Evolutionary conservation across 2,329 filamentous ascomycete species (phyloP).

Genomic region (Massarina eburnea): DNA sequence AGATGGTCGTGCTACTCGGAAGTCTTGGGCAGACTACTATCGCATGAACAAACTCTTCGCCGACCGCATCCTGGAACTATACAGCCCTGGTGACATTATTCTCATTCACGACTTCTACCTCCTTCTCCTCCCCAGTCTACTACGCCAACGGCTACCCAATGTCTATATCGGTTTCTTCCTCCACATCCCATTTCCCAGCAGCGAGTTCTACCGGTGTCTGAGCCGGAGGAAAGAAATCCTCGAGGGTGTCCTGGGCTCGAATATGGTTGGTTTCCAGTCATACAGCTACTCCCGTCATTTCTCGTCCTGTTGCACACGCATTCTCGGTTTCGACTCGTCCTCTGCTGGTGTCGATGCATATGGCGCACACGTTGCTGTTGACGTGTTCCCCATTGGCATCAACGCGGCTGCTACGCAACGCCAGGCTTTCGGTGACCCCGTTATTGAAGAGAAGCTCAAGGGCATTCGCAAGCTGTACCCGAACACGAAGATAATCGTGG

Average conservation of each 20-base stretch:
- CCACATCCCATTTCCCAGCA: slow-evolving; percentile 92
- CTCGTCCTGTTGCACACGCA: slow-evolving; percentile 86
- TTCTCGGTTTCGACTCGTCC: slow-evolving; percentile 87
- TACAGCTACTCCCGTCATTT: slow-evolving; percentile 96
- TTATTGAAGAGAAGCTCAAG: slow-evolving; percentile 70
- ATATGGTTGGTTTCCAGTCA: slow-evolving; percentile 93
- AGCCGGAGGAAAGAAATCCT: slow-evolving; percentile 86
- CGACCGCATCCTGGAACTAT: slow-evolving; percentile 81
- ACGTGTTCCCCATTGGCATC: slow-evolving; percentile 93
- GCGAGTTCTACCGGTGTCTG: slow-evolving; percentile 89
- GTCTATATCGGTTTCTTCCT: slow-evolving; percentile 95
- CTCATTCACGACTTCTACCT: slow-evolving; percentile 95
- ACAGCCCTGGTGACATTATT: slow-evolving; percentile 90
- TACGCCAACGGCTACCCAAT: slow-evolving; percentile 81
- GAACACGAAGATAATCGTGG: slow-evolving; percentile 94
- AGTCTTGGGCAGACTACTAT: slow-evolving; percentile 90
- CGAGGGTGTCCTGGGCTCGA: slow-evolving; percentile 85
- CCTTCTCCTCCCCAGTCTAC: slow-evolving; percentile 82
- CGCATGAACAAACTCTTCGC: slow-evolving; percentile 92
- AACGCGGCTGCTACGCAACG: slow-evolving; percentile 79
- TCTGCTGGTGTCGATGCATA: slow-evolving; percentile 84
- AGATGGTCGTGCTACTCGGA: slow-evolving; percentile 77
- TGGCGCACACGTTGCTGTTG: slow-evolving; percentile 84
- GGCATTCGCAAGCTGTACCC: slow-evolving; percentile 75
- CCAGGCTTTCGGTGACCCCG: slow-evolving; percentile 69